Percentiles rank a stretch among this genome's conserved stretches.
phyloP scores from a whole-genome alignment of 78 protist species.

The Dictyostelium discoideum region dicty_2.7 NC_007088.5:5125001-5125500 shows the following conservation, averaged over 20 bases:
- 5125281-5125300: too few species aligned
- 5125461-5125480: not conserved
- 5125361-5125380: not conserved
- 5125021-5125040: too few species aligned
- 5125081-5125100: not conserved
- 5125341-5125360: not conserved
- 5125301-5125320: not conserved
- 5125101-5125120: not conserved
- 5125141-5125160: too few species aligned
- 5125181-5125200: not conserved
- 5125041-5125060: too few species aligned
- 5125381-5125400: too few species aligned
- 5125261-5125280: too few species aligned
- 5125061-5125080: too few species aligned
- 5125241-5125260: not conserved
- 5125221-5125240: not conserved
- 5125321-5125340: not conserved
- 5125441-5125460: not conserved
- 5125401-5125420: not conserved
- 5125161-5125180: too few species aligned
- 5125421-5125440: not conserved
- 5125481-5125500: not conserved
- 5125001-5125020: not conserved
- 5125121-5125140: not conserved
- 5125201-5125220: not conserved